phyloP scores from a whole-genome alignment of 1,139 yeast species.

The Yamadazyma atmosphaerica region DNA sequence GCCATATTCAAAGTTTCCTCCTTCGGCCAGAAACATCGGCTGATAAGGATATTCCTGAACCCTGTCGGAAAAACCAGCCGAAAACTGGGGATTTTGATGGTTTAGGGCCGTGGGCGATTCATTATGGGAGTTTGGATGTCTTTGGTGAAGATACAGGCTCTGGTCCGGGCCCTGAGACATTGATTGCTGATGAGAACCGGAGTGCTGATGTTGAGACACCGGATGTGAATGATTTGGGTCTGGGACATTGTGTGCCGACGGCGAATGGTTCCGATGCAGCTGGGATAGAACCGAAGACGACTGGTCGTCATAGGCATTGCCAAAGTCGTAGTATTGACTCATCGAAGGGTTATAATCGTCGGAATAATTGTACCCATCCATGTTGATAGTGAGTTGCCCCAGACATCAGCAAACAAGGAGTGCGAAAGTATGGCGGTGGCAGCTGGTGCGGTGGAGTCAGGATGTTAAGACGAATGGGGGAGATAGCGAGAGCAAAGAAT shows the following conservation, averaged over 20 bases:
- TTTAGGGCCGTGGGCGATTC: not conserved
- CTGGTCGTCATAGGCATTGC: not conserved
- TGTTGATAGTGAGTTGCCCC: not conserved
- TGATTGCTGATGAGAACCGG: not conserved
- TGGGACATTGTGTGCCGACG: too few relatives aligned
- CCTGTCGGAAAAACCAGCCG: not conserved
- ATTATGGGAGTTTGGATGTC: not conserved
- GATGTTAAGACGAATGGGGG: too few relatives aligned
- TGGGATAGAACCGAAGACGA: not conserved
- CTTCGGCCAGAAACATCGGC: not conserved
- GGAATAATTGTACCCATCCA: not conserved
- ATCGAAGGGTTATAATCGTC: not conserved
- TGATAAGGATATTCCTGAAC: not conserved
- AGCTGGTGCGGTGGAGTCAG: too few relatives aligned
- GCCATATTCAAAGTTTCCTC: not conserved
- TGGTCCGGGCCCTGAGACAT: not conserved
- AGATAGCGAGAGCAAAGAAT: too few relatives aligned
- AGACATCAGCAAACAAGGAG: constrained; percentile 1
- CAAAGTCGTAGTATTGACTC: not conserved
- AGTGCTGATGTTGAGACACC: not conserved
- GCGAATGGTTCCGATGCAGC: too few relatives aligned
- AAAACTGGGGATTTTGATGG: not conserved
- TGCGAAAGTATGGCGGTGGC: not conserved
- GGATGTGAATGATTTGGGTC: not conserved
- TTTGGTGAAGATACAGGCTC: not conserved